Conservation (phyloP, 2,329 filamentous ascomycete species). For the Botryotinia narcissicola region DNA sequence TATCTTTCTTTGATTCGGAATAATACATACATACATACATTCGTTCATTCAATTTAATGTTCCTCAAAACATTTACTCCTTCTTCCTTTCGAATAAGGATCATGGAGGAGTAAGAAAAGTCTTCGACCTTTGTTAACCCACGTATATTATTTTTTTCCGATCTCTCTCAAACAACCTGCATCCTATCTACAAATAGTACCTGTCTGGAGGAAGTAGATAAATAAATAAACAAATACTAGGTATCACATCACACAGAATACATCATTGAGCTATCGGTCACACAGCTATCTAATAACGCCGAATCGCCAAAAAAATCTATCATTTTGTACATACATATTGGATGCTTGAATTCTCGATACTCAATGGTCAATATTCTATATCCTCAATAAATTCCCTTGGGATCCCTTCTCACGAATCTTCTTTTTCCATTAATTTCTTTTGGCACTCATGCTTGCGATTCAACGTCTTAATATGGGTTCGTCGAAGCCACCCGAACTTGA, state of each 20-base stretch:
- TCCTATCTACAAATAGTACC: background rate
- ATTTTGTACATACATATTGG: background rate
- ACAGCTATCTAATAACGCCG: conserved; percentile 4
- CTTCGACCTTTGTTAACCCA: background rate
- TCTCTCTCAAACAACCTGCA: background rate
- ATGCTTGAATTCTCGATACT: background rate
- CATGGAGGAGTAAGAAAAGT: background rate
- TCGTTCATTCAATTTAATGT: background rate
- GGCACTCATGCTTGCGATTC: conserved; percentile 53
- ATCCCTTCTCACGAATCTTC: background rate
- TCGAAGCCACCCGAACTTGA: conserved; percentile 54
- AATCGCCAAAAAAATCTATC: background rate
- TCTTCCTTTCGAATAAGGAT: background rate
- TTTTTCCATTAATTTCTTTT: background rate
- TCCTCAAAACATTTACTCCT: background rate
- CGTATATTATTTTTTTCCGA: background rate
- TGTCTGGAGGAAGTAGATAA: background rate
- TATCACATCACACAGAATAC: background rate
- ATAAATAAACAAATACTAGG: no score
- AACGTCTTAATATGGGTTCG: conserved; percentile 58
- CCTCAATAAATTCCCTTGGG: background rate
- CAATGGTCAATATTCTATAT: background rate
- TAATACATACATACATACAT: background rate
- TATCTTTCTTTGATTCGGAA: background rate
- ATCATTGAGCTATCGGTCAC: background rate